Conservation (phyloP, 192 early-diverging fungal species). For the Backusella circina region DNA sequence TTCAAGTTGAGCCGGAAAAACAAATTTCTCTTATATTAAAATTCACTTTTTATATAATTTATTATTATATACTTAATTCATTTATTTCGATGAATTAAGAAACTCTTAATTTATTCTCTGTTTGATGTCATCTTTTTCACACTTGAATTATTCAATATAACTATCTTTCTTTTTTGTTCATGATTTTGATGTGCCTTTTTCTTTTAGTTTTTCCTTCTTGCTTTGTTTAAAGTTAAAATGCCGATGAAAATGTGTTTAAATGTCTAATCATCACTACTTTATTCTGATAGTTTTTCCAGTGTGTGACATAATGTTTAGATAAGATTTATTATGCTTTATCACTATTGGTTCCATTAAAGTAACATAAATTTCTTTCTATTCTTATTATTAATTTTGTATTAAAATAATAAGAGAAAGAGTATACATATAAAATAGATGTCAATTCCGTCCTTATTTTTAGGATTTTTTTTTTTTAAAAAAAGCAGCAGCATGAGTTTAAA, state of each 20-base stretch:
- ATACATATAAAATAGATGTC: background rate
- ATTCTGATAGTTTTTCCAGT: background rate
- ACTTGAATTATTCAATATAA: background rate
- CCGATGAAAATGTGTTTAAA: background rate
- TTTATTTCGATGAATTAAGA: background rate
- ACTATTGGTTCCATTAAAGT: background rate
- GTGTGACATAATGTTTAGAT: background rate
- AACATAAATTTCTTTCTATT: background rate
- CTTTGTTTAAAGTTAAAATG: background rate
- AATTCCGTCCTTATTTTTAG: background rate
- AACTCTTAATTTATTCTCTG: background rate
- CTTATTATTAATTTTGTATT: background rate
- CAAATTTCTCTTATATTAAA: slow-evolving; percentile 1
- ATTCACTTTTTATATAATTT: background rate
- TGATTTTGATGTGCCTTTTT: background rate
- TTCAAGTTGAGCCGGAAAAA: too few relatives aligned
- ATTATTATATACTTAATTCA: background rate
- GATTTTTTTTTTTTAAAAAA: background rate
- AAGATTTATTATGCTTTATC: background rate
- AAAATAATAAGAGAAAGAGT: background rate
- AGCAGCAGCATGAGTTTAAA: background rate
- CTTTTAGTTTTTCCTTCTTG: background rate
- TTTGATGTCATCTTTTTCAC: background rate
- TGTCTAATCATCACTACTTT: background rate
- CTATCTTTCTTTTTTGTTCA: background rate